Conservation (phyloP, 2,329 filamentous ascomycete genomes). For the Ophiostoma sp. region DNA sequence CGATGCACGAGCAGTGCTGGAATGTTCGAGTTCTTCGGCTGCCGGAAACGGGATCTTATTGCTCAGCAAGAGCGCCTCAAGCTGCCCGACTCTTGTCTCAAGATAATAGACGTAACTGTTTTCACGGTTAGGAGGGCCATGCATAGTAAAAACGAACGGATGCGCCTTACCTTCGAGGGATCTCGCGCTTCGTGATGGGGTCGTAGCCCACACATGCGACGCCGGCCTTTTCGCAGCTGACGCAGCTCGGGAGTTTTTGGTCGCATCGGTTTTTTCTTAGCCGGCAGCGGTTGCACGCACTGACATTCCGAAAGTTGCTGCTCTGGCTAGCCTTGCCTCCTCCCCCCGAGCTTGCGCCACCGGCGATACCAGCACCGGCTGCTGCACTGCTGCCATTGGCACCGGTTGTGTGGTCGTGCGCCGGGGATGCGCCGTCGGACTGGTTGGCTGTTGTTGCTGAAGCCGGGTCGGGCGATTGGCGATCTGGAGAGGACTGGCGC, state of each 20-base stretch:
- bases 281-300: constrained; percentile 88
- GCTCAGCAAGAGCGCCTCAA: constrained; percentile 68
- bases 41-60: constrained; percentile 68
- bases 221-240: constrained; percentile 86
- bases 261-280: constrained; percentile 93
- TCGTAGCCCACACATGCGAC: constrained; percentile 93
- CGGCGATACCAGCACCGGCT: constrained; percentile 32
- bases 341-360: constrained; percentile 30
- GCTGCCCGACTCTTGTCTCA: constrained; percentile 76
- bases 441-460: background rate
- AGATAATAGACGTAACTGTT: constrained; percentile 87
- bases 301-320: constrained; percentile 77
- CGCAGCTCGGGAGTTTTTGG: constrained; percentile 84
- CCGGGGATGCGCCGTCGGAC: constrained; percentile 1
- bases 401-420: constrained; percentile 29
- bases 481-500: constrained; percentile 49
- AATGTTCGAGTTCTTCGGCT: constrained; percentile 61
- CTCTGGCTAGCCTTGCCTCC: constrained; percentile 50
- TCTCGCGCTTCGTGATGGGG: constrained; percentile 92
- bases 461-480: constrained; percentile 40
- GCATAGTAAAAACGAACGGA: background rate
- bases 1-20: constrained; percentile 24
- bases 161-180: constrained; percentile 68
- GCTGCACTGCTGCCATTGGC: constrained; percentile 24
- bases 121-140: background rate